Percentiles rank a stretch among this genome's conserved stretches.
Evolutionary conservation across 495 filamentous ascomycete genomes (phyloP).

Genomic region (Aspergillus homomorphus): DNA sequence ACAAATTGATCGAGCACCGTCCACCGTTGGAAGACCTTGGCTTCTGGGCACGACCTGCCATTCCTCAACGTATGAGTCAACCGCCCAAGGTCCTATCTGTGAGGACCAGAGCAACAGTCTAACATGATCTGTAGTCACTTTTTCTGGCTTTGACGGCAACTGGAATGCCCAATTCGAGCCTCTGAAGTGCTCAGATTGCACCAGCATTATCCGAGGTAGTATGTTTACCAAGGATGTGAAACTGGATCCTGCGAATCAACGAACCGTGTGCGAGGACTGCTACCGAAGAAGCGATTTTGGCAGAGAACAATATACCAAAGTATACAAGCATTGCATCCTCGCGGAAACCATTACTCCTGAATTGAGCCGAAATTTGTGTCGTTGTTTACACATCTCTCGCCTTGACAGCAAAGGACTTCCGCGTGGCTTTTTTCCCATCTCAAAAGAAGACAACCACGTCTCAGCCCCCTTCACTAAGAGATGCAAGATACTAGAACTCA

Average conservation of each 20-base stretch:
- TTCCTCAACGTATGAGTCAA: neutral
- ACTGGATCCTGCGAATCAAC: neutral
- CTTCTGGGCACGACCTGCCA: neutral
- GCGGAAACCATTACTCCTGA: neutral
- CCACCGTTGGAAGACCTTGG: neutral
- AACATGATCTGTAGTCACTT: neutral
- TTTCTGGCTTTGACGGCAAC: neutral
- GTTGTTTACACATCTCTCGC: neutral
- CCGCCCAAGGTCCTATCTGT: no score
- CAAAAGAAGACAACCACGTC: no score
- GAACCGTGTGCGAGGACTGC: neutral
- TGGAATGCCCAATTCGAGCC: neutral
- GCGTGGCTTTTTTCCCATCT: neutral
- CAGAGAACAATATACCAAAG: neutral
- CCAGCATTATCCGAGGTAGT: slow-evolving; percentile 6
- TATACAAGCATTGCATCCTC: slow-evolving; percentile 2
- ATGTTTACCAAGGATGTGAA: neutral
- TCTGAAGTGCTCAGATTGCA: slow-evolving; percentile 5
- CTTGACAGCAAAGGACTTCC: neutral
- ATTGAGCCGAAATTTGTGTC: neutral
- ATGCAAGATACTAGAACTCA: no score
- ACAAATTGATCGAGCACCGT: neutral
- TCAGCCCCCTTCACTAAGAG: no score
- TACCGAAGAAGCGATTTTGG: neutral
- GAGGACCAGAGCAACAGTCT: no score